Conservation (phyloP, 2,329 filamentous ascomycete genomes). For the Phaeomoniella chlamydospora region DNA sequence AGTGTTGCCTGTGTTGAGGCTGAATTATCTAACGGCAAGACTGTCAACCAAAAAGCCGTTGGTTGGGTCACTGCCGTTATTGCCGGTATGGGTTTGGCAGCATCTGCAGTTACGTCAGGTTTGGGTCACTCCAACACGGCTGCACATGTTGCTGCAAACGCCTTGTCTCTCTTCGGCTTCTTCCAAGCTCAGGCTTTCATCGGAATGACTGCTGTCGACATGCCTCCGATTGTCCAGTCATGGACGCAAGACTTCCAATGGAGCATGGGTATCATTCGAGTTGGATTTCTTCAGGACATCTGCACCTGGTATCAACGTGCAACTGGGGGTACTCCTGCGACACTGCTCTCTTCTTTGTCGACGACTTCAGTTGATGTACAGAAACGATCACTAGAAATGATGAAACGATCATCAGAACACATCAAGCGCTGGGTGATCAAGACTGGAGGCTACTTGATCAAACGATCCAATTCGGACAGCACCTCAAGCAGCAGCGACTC, state of each 20-base stretch:
- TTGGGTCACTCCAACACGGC: conserved; percentile 88
- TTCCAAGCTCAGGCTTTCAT: conserved; percentile 91
- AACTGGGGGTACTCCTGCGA: conserved; percentile 74
- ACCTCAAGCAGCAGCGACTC: conserved; percentile 37
- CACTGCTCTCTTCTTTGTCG: conserved; percentile 58
- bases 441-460: conserved; percentile 29
- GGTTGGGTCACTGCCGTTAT: conserved; percentile 85
- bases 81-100: conserved; percentile 66
- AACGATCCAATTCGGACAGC: conserved; percentile 33
- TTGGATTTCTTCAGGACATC: conserved; percentile 76
- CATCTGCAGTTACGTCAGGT: conserved; percentile 78
- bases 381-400: conserved; percentile 42
- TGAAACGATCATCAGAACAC: too few species aligned
- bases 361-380: conserved; percentile 73
- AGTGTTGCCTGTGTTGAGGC: conserved; percentile 79
- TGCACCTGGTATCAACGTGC: conserved; percentile 93
- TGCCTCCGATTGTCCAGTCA: conserved; percentile 76
- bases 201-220: conserved; percentile 63
- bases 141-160: conserved; percentile 85
- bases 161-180: conserved; percentile 84
- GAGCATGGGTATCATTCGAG: conserved; percentile 88
- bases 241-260: conserved; percentile 98
- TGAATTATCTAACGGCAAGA: conserved; percentile 77
- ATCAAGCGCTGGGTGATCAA: conserved; percentile 12
- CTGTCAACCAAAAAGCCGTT: conserved; percentile 75